A percentile compares a stretch with the other conserved stretches of the same genome.
Evolutionary conservation across 208 protist genomes (phyloP).

Genomic region (Novymonas esmeraldas): DNA sequence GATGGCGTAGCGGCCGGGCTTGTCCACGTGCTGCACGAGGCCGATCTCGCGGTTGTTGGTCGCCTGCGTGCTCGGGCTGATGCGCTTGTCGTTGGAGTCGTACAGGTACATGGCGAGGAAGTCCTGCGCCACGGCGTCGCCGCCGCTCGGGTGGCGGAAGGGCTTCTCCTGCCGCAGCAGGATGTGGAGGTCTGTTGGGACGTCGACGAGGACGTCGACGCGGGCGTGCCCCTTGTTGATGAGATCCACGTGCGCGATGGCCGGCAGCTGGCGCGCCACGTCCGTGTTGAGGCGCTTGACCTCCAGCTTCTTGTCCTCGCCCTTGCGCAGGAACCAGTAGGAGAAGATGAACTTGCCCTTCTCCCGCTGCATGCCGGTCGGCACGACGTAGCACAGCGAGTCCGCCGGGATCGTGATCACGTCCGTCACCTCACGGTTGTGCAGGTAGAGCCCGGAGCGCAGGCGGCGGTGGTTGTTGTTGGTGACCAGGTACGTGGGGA

Average conservation of each 20-base stretch:
- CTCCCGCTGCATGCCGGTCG: slow-evolving; percentile 65
- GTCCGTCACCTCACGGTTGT: slow-evolving; percentile 68
- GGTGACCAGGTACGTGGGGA: slow-evolving; percentile 81
- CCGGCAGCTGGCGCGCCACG: slow-evolving; percentile 67
- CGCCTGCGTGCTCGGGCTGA: slow-evolving; percentile 50
- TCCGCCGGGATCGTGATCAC: slow-evolving; percentile 64
- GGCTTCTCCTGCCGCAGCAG: slow-evolving; percentile 77
- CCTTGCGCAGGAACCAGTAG: slow-evolving; percentile 60
- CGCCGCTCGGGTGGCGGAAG: slow-evolving; percentile 47
- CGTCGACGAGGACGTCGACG: slow-evolving; percentile 82
- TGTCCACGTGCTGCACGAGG: slow-evolving; percentile 59
- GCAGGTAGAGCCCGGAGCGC: slow-evolving; percentile 64
- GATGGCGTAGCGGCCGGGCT: slow-evolving; percentile 71
- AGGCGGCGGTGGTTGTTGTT: slow-evolving; percentile 80
- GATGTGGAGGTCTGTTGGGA: slow-evolving; percentile 75
- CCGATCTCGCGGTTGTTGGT: slow-evolving; percentile 81
- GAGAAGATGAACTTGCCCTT: slow-evolving; percentile 87
- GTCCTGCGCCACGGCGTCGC: slow-evolving; percentile 74
- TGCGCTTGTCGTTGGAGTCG: slow-evolving; percentile 63
- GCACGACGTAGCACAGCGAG: slow-evolving; percentile 81
- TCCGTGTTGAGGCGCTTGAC: slow-evolving; percentile 45
- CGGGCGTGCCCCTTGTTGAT: slow-evolving; percentile 49
- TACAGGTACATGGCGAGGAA: slow-evolving; percentile 82
- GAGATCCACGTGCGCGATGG: slow-evolving; percentile 71
- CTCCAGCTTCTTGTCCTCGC: slow-evolving; percentile 44